A percentile compares a stretch with the other conserved stretches of the same genome.
phyloP scores from a whole-genome alignment of 1,284 basidiomycete species.

The Puccinia polysora region DNA sequence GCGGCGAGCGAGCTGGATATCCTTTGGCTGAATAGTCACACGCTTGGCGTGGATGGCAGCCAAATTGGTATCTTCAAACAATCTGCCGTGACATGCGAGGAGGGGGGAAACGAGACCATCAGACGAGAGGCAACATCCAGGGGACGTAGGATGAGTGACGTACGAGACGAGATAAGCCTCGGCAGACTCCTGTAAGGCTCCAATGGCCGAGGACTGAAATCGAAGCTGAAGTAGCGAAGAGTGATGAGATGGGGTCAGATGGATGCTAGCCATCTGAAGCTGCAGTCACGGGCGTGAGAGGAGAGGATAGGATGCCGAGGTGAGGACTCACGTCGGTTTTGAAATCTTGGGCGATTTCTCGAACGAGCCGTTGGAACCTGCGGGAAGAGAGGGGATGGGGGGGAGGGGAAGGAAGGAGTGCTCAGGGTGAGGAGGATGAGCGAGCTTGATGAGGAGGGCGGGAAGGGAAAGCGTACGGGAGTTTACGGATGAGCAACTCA shows the following conservation, averaged over 20 bases:
- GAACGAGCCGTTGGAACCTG: constrained; percentile 77
- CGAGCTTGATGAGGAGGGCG: background rate
- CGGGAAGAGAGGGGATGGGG: background rate
- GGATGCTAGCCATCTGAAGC: background rate
- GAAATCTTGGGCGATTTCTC: constrained; percentile 68
- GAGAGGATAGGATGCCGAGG: constrained; percentile 31
- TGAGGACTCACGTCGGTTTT: constrained; percentile 66
- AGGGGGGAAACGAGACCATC: no score
- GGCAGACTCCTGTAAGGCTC: constrained; percentile 75
- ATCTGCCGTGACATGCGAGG: constrained; percentile 5
- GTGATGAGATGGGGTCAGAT: background rate
- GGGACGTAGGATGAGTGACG: background rate
- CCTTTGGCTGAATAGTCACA: constrained; percentile 65
- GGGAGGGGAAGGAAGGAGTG: background rate
- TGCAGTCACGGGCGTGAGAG: background rate
- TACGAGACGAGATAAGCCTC: constrained; percentile 44
- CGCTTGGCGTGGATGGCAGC: constrained; percentile 53
- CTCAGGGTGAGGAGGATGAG: background rate
- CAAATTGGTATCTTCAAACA: constrained; percentile 53
- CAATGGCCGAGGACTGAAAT: constrained; percentile 85
- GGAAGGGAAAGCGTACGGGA: constrained; percentile 57
- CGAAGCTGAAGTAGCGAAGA: constrained; percentile 57
- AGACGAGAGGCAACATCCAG: background rate
- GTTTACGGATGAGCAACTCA: constrained; percentile 82
- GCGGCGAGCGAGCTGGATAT: constrained; percentile 63